Base-by-base conservation (phyloP, 345 rosid species). In the Pistacia integerrima region DNA sequence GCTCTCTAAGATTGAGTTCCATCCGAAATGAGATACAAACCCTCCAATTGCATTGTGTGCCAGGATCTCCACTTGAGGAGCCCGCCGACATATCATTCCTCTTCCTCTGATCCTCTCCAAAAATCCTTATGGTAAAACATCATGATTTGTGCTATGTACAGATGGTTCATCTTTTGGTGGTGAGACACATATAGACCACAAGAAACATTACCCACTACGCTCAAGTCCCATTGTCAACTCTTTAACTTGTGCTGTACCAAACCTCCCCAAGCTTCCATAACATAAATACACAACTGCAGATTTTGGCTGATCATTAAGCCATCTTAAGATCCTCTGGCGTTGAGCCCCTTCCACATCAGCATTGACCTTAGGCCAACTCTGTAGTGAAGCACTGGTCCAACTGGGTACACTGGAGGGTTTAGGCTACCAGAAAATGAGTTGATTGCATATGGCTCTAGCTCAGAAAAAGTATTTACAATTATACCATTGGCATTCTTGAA, bases 1-100 rank as follows among this genome's bases (percentile, higher is more conserved):
- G 74, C 88, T 87, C 85, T 89, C 88, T 4, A 85, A 28, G n/a
- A 74, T 46, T 0, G 88, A 87, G 78, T 84, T 89, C 92, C 92
- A 85, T 1, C 92, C 89, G 4, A 86, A 84, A 25, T 89, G 90
- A 16, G 90, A 85, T 9, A 89, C 78, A 33, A 89, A 85, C 6
- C 81, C 89, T 62, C 82, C 83, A 30, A 82, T 68, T 2, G 90
- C 77, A 0, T 38, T 74, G 46, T 87, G 87, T 2, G 80, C 77
- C 48, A 85, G 20, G 5, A 89, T 78, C 64, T 82, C 81, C 64
- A 78, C 79, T 67, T 87, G 85, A 5, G 86, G 87, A 1, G 83
- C 83, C 92, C 90, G 83, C 8, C 80, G 83, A 55, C 86, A 78
- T 3, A 84, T 54, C 9, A 74, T 1, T 51, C 87, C 89, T 13